phyloP scores from a whole-genome alignment of 2,329 filamentous ascomycete species.

The Fusarium circinatum region DNA sequence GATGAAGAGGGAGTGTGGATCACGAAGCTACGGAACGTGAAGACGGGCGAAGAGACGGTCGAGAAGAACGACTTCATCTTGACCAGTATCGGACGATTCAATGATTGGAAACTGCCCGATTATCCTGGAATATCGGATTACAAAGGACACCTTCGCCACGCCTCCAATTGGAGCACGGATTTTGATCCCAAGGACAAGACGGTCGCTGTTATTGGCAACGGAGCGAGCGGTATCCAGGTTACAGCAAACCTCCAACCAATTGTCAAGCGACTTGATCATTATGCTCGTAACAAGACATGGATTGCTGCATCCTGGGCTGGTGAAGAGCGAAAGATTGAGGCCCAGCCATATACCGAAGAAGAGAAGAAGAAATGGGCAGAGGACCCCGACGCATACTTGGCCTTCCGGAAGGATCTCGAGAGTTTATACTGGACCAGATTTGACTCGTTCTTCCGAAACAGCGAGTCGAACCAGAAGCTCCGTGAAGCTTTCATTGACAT shows the following conservation, averaged over 20 bases:
- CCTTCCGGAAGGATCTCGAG: conserved; percentile 67
- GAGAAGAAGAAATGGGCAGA: conserved; percentile 66
- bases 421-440: conserved; percentile 71
- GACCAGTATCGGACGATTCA: conserved; percentile 73
- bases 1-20: conserved; percentile 63
- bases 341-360: conserved; percentile 65
- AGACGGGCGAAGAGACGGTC: conserved; percentile 50
- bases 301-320: conserved; percentile 71
- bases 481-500: conserved; percentile 56
- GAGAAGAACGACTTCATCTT: conserved; percentile 70
- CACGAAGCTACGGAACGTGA: conserved; percentile 56
- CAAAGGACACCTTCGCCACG: conserved; percentile 66
- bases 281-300: conserved; percentile 74
- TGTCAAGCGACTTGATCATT: conserved; percentile 68
- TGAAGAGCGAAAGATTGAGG: conserved; percentile 63
- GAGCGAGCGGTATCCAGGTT: conserved; percentile 68
- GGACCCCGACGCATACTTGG: conserved; percentile 69
- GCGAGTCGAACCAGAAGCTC: conserved; percentile 59
- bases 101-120: conserved; percentile 70
- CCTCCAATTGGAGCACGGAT: conserved; percentile 67
- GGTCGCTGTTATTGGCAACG: conserved; percentile 71
- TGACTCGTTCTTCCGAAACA: conserved; percentile 62
- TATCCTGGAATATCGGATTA: conserved; percentile 67
- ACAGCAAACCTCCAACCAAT: conserved; percentile 62
- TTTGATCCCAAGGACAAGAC: conserved; percentile 61